These are phyloP conservation scores for Chlamydomonas reinhardtii DNA, from an alignment of 163 green algal species.

Conservation along the genomic window DNA sequence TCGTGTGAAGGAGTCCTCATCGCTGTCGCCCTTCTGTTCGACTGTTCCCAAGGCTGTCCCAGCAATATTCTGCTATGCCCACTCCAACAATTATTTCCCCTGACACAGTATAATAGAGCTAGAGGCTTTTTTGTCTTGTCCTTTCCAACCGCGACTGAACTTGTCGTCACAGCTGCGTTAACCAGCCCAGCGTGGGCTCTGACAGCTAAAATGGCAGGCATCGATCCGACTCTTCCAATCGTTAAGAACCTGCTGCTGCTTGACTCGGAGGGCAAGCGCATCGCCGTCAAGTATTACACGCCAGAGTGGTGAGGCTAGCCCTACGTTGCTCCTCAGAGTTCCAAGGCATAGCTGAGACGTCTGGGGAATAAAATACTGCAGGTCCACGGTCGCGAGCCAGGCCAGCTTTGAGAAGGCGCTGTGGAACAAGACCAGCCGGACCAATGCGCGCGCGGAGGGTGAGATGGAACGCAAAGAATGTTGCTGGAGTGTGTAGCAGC, in stretches of 20 bases:
- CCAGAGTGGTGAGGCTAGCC: slow-evolving; percentile 83
- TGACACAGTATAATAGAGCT: too few relatives aligned
- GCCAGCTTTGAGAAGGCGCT: slow-evolving; percentile 95
- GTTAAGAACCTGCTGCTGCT: slow-evolving; percentile 96
- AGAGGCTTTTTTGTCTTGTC: too few relatives aligned
- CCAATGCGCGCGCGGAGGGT: slow-evolving; percentile 95
- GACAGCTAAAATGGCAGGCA: slow-evolving; percentile 19
- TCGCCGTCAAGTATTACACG: slow-evolving; percentile 98
- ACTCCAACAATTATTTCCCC: too few relatives aligned
- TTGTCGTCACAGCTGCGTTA: too few relatives aligned
- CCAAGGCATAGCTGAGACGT: too few relatives aligned
- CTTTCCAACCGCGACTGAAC: too few relatives aligned
- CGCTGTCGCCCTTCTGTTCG: too few relatives aligned
- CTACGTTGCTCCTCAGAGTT: background rate
- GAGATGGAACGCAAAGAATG: background rate
- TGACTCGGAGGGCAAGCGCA: slow-evolving; percentile 96
- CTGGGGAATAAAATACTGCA: slow-evolving; percentile 53
- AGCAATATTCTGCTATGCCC: too few relatives aligned
- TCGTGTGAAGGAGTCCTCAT: too few relatives aligned
- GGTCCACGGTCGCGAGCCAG: slow-evolving; percentile 85
- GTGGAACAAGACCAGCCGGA: slow-evolving; percentile 93
- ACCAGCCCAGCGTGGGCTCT: background rate
- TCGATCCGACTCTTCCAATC: slow-evolving; percentile 86
- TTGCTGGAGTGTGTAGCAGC: too few relatives aligned
- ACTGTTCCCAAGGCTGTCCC: too few relatives aligned